phyloP scores from a whole-genome alignment of 1,139 yeast species.

The Yamadazyma buinensis region DNA sequence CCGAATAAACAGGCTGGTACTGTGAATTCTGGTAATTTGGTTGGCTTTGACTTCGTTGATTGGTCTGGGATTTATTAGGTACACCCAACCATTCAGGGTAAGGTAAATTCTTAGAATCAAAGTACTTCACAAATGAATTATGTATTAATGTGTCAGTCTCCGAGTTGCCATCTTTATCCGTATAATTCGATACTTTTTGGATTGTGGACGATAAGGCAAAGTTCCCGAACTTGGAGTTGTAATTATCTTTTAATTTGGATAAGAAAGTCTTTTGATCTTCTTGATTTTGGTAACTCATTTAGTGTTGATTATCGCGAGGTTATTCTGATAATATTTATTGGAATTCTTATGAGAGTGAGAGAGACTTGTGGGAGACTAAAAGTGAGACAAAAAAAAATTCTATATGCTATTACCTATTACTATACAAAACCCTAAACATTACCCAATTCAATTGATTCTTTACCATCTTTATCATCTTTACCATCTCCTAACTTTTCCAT shows the following conservation, averaged over 20 bases:
- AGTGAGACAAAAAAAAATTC: no score
- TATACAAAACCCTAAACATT: no score
- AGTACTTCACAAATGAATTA: slow-evolving; percentile 42
- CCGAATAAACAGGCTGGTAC: slow-evolving; percentile 26
- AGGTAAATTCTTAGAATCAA: slow-evolving; percentile 27
- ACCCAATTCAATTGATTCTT: no score
- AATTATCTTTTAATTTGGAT: slow-evolving; percentile 36
- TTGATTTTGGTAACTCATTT: slow-evolving; percentile 4
- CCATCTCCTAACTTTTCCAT: no score
- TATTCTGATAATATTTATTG: neutral
- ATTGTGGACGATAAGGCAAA: slow-evolving; percentile 25
- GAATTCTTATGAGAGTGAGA: neutral
- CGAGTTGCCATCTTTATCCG: slow-evolving; percentile 38
- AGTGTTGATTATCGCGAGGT: neutral
- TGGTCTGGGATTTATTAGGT: slow-evolving; percentile 3
- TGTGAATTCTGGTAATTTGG: slow-evolving; percentile 6
- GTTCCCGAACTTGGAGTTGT: slow-evolving; percentile 31
- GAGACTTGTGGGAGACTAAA: slow-evolving; percentile 1
- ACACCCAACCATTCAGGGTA: slow-evolving; percentile 49
- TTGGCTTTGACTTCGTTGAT: slow-evolving; percentile 2
- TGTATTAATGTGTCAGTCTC: slow-evolving; percentile 43
- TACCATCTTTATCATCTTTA: no score
- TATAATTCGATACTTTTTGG: slow-evolving; percentile 16
- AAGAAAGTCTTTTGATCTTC: slow-evolving; percentile 24
- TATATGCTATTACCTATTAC: no score